These are phyloP conservation scores for Casaregolazyma lundiana DNA, from an alignment of 1,139 yeast genomes.

Conservation along the genomic window DNA sequence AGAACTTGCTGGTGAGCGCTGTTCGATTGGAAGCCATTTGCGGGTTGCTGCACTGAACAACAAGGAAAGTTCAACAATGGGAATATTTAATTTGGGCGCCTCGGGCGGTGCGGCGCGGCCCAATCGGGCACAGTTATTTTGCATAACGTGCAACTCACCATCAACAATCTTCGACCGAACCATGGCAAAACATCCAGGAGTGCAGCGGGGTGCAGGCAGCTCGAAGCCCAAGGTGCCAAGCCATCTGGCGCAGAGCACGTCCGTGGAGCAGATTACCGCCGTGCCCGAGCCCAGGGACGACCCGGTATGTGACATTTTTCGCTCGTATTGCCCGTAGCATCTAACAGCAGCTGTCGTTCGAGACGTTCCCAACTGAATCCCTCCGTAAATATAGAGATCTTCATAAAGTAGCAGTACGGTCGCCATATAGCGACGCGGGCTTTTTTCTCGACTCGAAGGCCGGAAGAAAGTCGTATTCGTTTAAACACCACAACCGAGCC, in stretches of 20 bases:
- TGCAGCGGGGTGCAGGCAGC: background rate
- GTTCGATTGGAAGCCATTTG: background rate
- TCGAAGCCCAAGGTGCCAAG: constrained; percentile 7
- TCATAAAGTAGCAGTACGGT: constrained; percentile 46
- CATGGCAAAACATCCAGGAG: constrained; percentile 3
- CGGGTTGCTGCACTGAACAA: background rate
- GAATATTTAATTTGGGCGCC: background rate
- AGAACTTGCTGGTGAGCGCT: constrained; percentile 11
- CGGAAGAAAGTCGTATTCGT: constrained; percentile 59
- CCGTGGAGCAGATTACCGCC: constrained; percentile 3
- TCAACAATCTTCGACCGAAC: background rate
- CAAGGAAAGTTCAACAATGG: background rate
- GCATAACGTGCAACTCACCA: too few species aligned
- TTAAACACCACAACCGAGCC: constrained; percentile 41
- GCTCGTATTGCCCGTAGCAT: background rate
- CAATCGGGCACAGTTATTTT: too few species aligned
- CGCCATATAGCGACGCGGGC: constrained; percentile 53
- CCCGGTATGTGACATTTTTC: constrained; percentile 5
- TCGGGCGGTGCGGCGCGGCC: background rate
- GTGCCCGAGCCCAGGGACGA: constrained; percentile 10
- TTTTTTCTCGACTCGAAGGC: constrained; percentile 56
- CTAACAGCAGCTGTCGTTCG: constrained; percentile 46
- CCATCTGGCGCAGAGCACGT: constrained; percentile 6
- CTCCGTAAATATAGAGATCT: constrained; percentile 55
- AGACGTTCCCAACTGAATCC: constrained; percentile 46